Percentiles rank a stretch among this genome's conserved stretches.
These are phyloP conservation scores for Trichoderma gamsii DNA, from an alignment of 495 filamentous ascomycete species.

Conservation along the genomic window DNA sequence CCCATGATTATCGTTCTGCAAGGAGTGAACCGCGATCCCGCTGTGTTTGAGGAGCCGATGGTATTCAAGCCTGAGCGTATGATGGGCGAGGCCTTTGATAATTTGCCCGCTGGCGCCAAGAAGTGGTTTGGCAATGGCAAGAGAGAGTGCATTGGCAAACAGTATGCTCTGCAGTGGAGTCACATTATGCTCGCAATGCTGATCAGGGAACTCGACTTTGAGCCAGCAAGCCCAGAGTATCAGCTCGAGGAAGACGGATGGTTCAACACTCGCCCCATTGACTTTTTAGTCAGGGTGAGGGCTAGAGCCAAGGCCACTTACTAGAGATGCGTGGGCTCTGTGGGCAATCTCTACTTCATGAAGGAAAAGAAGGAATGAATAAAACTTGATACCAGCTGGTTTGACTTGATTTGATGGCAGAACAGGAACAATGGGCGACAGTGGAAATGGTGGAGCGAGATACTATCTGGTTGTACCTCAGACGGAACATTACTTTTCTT, in stretches of 20 bases:
- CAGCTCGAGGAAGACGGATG: constrained; percentile 46
- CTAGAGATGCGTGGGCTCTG: no score
- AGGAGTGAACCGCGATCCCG: constrained; percentile 61
- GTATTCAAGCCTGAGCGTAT: constrained; percentile 63
- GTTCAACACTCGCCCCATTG: constrained; percentile 41
- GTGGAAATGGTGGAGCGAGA: neutral
- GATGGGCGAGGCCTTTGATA: constrained; percentile 56
- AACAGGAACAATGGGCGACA: neutral
- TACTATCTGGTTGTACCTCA: neutral
- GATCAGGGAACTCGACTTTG: constrained; percentile 58
- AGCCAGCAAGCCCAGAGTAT: constrained; percentile 51
- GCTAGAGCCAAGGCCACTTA: constrained; percentile 21
- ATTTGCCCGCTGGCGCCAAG: constrained; percentile 53
- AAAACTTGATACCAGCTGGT: neutral
- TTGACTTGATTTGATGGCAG: neutral
- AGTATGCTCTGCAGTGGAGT: constrained; percentile 63
- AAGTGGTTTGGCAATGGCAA: constrained; percentile 68
- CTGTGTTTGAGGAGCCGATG: constrained; percentile 56
- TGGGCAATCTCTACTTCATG: no score
- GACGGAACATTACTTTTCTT: neutral
- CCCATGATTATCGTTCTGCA: constrained; percentile 54
- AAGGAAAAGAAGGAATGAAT: neutral
- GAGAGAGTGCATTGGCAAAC: constrained; percentile 59
- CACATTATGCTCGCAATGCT: constrained; percentile 50
- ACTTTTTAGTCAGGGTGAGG: constrained; percentile 36